Conservation (phyloP, 495 filamentous ascomycete species). For the Aspergillus avenaceus region DNA sequence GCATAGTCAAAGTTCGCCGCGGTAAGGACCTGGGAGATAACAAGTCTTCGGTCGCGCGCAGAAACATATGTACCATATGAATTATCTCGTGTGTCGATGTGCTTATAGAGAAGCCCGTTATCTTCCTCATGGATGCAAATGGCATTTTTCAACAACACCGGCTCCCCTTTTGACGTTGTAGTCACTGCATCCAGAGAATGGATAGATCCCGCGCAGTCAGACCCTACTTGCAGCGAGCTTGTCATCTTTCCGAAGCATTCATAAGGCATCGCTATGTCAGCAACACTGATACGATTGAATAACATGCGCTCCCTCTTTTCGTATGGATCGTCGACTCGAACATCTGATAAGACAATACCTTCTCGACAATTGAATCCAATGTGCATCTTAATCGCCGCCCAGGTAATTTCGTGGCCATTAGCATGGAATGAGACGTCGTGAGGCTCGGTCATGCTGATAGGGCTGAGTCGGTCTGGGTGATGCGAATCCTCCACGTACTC, state of each 20-base stretch:
- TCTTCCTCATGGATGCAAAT: slow-evolving; percentile 78
- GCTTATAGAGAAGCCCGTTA: slow-evolving; percentile 73
- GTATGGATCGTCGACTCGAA: slow-evolving; percentile 48
- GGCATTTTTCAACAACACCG: slow-evolving; percentile 62
- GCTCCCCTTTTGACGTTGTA: slow-evolving; percentile 51
- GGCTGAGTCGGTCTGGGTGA: background rate
- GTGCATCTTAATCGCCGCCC: slow-evolving; percentile 38
- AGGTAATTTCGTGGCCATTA: slow-evolving; percentile 31
- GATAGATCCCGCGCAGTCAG: slow-evolving; percentile 70
- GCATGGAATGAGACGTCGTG: slow-evolving; percentile 35
- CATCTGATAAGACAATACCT: slow-evolving; percentile 64
- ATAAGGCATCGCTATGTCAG: slow-evolving; percentile 79
- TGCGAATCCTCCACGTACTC: background rate
- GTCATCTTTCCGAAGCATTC: slow-evolving; percentile 69
- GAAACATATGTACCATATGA: slow-evolving; percentile 64
- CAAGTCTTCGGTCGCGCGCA: slow-evolving; percentile 64
- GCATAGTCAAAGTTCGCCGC: slow-evolving; percentile 64
- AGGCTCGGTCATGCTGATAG: slow-evolving; percentile 25
- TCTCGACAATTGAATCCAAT: slow-evolving; percentile 74
- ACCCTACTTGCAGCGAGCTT: slow-evolving; percentile 68
- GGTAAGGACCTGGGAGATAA: slow-evolving; percentile 61
- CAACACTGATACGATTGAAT: slow-evolving; percentile 64
- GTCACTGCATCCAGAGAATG: slow-evolving; percentile 65
- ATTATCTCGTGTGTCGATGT: slow-evolving; percentile 74
- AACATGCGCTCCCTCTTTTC: slow-evolving; percentile 44